These are phyloP conservation scores for Colletotrichum horii DNA, from an alignment of 2,329 filamentous ascomycete species.

Conservation along the genomic window DNA sequence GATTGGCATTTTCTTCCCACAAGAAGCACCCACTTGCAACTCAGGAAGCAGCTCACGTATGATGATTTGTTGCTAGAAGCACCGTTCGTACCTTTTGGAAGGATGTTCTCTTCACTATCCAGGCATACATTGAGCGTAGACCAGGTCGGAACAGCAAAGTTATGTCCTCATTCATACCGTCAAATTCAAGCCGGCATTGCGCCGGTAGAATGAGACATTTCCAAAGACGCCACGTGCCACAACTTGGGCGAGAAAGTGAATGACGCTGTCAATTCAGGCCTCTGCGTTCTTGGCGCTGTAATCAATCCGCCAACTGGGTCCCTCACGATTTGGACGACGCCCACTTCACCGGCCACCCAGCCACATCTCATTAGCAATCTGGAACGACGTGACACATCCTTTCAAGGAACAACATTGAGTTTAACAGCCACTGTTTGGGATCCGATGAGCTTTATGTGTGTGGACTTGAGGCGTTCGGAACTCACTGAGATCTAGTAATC, in stretches of 20 bases:
- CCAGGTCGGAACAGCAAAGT: background rate
- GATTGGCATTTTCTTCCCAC: background rate
- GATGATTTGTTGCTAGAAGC: background rate
- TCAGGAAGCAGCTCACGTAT: background rate
- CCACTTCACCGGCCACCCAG: background rate
- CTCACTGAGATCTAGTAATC: background rate
- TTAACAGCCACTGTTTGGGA: background rate
- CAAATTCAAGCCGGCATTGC: background rate
- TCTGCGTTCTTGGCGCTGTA: background rate
- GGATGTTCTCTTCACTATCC: background rate
- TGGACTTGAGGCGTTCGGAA: background rate
- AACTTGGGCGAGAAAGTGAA: background rate
- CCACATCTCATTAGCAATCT: background rate
- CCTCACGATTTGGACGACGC: background rate
- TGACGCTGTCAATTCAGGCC: background rate
- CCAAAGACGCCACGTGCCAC: background rate
- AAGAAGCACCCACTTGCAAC: background rate
- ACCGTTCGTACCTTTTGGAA: rapidly evolving
- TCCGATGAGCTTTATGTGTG: background rate
- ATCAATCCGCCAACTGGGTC: background rate
- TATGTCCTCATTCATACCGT: background rate
- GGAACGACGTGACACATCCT: background rate
- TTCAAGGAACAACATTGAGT: background rate
- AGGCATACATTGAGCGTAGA: background rate
- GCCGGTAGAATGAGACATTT: background rate